Evolutionary conservation across 1,284 basidiomycete species (phyloP).

Genomic region (Grifola frondosa): DNA sequence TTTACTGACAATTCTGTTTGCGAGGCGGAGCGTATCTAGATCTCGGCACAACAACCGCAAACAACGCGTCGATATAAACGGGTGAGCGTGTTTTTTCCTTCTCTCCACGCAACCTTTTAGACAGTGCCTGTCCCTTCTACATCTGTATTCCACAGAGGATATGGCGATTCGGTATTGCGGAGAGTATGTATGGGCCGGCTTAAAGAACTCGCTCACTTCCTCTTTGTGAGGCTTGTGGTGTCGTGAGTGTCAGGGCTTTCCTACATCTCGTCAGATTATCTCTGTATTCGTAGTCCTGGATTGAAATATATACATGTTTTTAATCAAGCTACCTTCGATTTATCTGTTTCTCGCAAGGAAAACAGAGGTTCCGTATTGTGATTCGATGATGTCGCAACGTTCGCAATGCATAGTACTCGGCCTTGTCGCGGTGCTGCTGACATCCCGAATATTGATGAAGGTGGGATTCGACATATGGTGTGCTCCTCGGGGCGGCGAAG

Average conservation of each 20-base stretch:
- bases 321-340: background rate
- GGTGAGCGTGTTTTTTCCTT: constrained; percentile 5
- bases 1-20: too few species aligned
- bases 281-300: background rate
- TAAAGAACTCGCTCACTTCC: constrained; percentile 58
- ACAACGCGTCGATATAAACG: constrained; percentile 10
- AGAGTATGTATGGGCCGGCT: constrained; percentile 54
- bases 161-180: constrained; percentile 75
- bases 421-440: too few species aligned
- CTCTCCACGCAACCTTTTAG: constrained; percentile 62
- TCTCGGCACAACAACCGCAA: constrained; percentile 11
- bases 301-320: background rate
- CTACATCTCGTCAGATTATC: constrained; percentile 42
- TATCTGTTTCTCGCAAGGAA: too few species aligned
- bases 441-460: too few species aligned
- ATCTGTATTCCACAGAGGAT: constrained; percentile 43
- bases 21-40: too few species aligned
- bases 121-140: constrained; percentile 67
- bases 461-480: too few species aligned
- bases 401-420: too few species aligned
- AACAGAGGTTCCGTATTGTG: too few species aligned
- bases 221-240: constrained; percentile 42
- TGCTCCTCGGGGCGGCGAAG: too few species aligned
- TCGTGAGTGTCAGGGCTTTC: constrained; percentile 73
- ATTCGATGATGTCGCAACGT: too few species aligned